Base-by-base conservation (phyloP, 106 monocot species). In the Cymbidium sinense region DNA sequence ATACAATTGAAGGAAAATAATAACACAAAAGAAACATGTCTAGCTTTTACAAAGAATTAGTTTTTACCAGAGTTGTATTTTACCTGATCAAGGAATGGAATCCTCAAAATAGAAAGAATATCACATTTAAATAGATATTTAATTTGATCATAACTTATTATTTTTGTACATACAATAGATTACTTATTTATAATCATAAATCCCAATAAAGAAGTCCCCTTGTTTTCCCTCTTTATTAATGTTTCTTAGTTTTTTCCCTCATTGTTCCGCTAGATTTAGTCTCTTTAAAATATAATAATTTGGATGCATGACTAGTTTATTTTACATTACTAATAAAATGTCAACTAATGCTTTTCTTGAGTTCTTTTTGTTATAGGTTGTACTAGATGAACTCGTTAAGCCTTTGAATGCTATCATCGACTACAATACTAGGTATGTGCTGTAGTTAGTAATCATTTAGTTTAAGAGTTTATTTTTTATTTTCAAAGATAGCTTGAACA, bases 331-430 rank as follows among this genome's bases (percentile, higher is more conserved):
- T 69, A 17, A 34, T 23, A 69, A 34, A 29, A 18, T 2, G 3
- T 31, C 29, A 72, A 71, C 8, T 72, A 37, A 30, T 30, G 13
- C 71, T 35, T 72, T 1, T n/a, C 7, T 72, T 72, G 5, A 5
- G 47, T 47, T 47, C 2, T 7, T 72, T 72, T 72, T 72, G 37
- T 72, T 72, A 37, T 39, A 72, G 71, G 71, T 72, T 6, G 39
- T 72, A 5, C 71, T 72, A 37, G 71, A 72, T 72, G 71, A 72
- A 72, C 71, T 72, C 31, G 71, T 72, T 39, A 72, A 72, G 71
- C 71, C 71, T 72, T 35, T 21, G 8, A 72, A 72, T 72, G 71
- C 71, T 39, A 72, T 72, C 3, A 2, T 72, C 13, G 71, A 72
- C 37, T 72, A 72, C 21, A 72, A 72, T 23, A 72, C 71, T 72